phyloP scores from a whole-genome alignment of 2,329 filamentous ascomycete genomes.

The Endothia cerciana region DNA sequence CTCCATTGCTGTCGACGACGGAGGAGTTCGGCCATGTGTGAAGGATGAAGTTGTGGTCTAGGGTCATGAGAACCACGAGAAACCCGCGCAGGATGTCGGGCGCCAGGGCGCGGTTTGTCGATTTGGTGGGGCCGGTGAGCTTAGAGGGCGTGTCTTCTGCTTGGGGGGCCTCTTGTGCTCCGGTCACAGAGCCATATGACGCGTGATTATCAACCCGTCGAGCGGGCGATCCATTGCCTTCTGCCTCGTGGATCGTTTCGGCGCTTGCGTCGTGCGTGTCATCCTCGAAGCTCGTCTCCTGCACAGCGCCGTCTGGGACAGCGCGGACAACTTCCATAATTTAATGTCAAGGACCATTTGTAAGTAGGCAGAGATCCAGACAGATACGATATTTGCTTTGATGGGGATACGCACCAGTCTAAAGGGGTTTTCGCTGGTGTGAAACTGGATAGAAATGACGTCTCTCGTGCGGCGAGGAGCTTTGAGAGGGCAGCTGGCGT shows the following conservation, averaged over 20 bases:
- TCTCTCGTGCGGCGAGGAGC: not conserved
- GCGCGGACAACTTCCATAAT: slow-evolving; percentile 20
- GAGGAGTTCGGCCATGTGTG: slow-evolving; percentile 48
- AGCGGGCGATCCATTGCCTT: not conserved
- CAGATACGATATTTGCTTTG: not conserved
- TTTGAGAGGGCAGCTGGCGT: not conserved
- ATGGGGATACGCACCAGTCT: too few species aligned
- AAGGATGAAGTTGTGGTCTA: slow-evolving; percentile 47
- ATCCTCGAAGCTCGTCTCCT: slow-evolving; percentile 32
- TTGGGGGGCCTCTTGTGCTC: slow-evolving; percentile 1
- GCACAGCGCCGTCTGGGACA: slow-evolving; percentile 27
- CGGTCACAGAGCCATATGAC: slow-evolving; percentile 12
- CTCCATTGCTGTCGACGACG: slow-evolving; percentile 34
- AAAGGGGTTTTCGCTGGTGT: too few species aligned
- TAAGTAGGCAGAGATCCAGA: not conserved
- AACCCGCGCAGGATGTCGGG: slow-evolving; percentile 50
- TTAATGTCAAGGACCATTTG: not conserved
- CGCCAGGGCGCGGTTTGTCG: slow-evolving; percentile 41
- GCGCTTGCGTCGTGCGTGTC: slow-evolving; percentile 21
- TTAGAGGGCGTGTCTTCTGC: not conserved
- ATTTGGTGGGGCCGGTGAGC: slow-evolving; percentile 15
- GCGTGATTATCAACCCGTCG: not conserved
- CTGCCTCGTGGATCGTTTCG: slow-evolving; percentile 4
- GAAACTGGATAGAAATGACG: not conserved
- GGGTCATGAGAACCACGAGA: slow-evolving; percentile 49